phyloP scores from a whole-genome alignment of 208 protist species.

The Leishmania martiniquensis region DNA sequence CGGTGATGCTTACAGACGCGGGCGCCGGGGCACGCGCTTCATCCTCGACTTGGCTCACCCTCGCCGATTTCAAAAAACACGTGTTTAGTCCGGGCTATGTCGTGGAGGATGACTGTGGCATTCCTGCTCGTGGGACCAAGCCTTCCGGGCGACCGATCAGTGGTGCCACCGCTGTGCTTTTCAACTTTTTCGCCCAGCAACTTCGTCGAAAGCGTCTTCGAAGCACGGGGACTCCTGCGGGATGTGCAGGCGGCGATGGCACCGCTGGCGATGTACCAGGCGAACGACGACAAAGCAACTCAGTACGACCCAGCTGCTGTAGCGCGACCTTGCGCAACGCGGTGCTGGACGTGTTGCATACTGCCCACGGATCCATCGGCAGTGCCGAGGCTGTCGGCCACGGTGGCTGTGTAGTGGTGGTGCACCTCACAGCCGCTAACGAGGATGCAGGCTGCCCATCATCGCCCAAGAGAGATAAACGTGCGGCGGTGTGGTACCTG shows the following conservation, averaged over 20 bases:
- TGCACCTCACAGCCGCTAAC: not conserved
- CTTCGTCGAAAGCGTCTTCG: not conserved
- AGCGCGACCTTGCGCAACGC: not conserved
- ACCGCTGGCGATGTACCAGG: not conserved
- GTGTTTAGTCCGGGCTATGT: constrained; percentile 7
- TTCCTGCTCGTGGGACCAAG: not conserved
- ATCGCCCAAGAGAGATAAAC: not conserved
- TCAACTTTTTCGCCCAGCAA: constrained; percentile 5
- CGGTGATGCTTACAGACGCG: not conserved
- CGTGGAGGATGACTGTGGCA: not conserved
- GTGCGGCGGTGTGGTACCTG: not conserved
- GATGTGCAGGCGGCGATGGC: not conserved
- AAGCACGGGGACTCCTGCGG: not conserved
- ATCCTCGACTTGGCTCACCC: constrained; percentile 15
- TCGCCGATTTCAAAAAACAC: constrained; percentile 16
- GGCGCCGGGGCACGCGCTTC: not conserved
- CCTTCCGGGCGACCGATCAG: not conserved
- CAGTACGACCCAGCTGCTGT: not conserved
- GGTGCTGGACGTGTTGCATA: not conserved
- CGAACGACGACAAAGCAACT: too few relatives aligned
- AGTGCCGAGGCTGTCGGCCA: not conserved
- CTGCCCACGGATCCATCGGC: not conserved
- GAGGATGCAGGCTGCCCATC: not conserved
- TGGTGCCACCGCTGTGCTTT: constrained; percentile 3
- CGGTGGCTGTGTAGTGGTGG: constrained; percentile 7